phyloP scores from a whole-genome alignment of 768 basidiomycete genomes.

The Boletus reticuloceps region DNA sequence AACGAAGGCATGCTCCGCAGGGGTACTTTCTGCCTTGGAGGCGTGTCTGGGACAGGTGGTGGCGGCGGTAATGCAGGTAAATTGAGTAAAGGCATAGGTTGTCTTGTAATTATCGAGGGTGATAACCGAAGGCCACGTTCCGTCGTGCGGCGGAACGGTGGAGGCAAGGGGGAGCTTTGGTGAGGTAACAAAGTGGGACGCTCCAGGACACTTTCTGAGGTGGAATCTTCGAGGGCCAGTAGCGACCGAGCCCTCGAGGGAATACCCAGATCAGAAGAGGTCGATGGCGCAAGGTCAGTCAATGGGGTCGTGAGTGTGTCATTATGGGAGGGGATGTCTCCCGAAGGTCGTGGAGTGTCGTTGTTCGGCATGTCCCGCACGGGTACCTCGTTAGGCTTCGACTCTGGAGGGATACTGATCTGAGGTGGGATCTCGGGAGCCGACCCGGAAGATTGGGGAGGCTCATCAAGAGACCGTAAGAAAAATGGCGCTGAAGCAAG shows the following conservation, averaged over 20 bases:
- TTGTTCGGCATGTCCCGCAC: slow-evolving; percentile 9
- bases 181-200: slow-evolving; percentile 7
- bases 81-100: slow-evolving; percentile 46
- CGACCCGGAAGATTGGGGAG: slow-evolving; percentile 1
- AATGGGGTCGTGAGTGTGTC: slow-evolving; percentile 4
- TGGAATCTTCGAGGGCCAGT: neutral
- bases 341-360: slow-evolving; percentile 15
- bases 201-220: slow-evolving; percentile 1
- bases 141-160: slow-evolving; percentile 24
- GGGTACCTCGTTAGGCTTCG: neutral
- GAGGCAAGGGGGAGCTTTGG: slow-evolving; percentile 15
- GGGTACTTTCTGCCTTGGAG: slow-evolving; percentile 25
- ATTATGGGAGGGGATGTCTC: slow-evolving; percentile 7
- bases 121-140: slow-evolving; percentile 42
- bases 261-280: neutral
- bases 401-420: neutral
- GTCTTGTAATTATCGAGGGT: slow-evolving; percentile 44
- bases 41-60: slow-evolving; percentile 9
- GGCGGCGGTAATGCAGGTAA: slow-evolving; percentile 47
- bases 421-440: slow-evolving; percentile 6
- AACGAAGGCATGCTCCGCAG: slow-evolving; percentile 57
- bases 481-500: slow-evolving; percentile 16
- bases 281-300: neutral
- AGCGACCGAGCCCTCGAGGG: neutral
- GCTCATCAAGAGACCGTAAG: slow-evolving; percentile 11